Conservation (phyloP, 768 basidiomycete species). For the Boletus reticulatus region DNA sequence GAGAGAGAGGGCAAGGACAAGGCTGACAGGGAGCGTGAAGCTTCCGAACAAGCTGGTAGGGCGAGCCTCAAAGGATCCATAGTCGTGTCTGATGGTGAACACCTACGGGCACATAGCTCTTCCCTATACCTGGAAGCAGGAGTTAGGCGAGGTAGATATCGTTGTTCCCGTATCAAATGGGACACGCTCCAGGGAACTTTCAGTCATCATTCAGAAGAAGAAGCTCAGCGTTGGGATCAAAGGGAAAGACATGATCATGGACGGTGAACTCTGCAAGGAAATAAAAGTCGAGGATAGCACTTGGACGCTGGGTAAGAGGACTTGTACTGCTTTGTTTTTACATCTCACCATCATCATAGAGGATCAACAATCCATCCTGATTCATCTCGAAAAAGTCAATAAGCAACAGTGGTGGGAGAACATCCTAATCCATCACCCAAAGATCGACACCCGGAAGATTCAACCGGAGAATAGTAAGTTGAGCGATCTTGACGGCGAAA, state of each 20-base stretch:
- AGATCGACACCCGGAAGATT: constrained; percentile 95
- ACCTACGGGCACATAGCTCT: constrained; percentile 50
- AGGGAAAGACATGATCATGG: constrained; percentile 78
- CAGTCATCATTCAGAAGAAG: constrained; percentile 75
- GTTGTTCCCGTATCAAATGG: constrained; percentile 83
- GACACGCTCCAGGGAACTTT: constrained; percentile 75
- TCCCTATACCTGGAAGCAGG: constrained; percentile 91
- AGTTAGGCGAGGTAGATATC: constrained; percentile 84
- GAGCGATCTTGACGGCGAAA: constrained; percentile 94
- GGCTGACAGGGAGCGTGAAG: constrained; percentile 65
- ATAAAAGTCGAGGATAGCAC: constrained; percentile 96
- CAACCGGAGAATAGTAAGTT: constrained; percentile 94
- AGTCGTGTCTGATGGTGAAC: constrained; percentile 18
- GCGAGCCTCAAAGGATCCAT: constrained; percentile 11
- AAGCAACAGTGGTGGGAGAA: constrained; percentile 97
- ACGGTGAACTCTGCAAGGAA: constrained; percentile 90
- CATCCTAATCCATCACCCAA: constrained; percentile 91
- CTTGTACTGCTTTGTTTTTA: not conserved
- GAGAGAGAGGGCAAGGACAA: constrained; percentile 75
- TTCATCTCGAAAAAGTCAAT: constrained; percentile 87
- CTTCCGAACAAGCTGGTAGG: constrained; percentile 82
- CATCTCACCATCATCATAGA: constrained; percentile 44
- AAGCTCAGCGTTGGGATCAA: constrained; percentile 83
- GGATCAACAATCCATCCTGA: constrained; percentile 67
- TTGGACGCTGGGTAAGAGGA: constrained; percentile 82